These are phyloP conservation scores for Dimargaris xerosporica DNA, from an alignment of 192 early-diverging fungal genomes.

Conservation along the genomic window DNA sequence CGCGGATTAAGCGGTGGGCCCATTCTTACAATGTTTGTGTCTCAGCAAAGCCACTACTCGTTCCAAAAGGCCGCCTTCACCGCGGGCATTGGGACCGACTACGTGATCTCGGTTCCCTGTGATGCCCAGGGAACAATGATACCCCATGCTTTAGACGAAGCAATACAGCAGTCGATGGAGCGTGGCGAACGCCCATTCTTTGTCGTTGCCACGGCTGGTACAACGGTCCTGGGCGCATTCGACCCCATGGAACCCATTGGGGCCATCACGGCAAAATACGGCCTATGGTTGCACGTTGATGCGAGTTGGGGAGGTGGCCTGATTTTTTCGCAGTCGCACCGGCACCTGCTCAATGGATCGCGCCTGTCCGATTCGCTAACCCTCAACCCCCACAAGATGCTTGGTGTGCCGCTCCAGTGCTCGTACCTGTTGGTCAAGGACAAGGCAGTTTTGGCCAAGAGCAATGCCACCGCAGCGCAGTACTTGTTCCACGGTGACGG, in stretches of 20 bases:
- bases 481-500: constrained; percentile 45
- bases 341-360: constrained; percentile 29
- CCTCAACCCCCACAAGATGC: constrained; percentile 70
- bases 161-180: constrained; percentile 25
- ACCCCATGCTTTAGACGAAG: constrained; percentile 29
- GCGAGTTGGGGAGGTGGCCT: constrained; percentile 63
- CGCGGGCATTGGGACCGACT: constrained; percentile 52
- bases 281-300: constrained; percentile 64
- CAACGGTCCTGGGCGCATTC: constrained; percentile 69
- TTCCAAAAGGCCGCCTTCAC: constrained; percentile 56
- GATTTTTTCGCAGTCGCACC: constrained; percentile 37
- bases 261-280: constrained; percentile 36
- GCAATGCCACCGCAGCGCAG: constrained; percentile 44
- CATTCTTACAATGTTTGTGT: constrained; percentile 49
- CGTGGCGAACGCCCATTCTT: constrained; percentile 52
- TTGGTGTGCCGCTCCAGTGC: constrained; percentile 66
- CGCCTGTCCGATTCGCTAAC: constrained; percentile 48
- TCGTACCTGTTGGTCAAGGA: constrained; percentile 48
- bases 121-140: constrained; percentile 47
- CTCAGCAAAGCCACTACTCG: constrained; percentile 54
- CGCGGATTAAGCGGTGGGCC: constrained; percentile 23
- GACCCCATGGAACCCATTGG: constrained; percentile 49
- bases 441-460: constrained; percentile 33
- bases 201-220: constrained; percentile 69
- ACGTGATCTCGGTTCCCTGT: constrained; percentile 45